A percentile compares a stretch with the other conserved stretches of the same genome.
phyloP scores from a whole-genome alignment of 768 basidiomycete species.

The Rhodotorula graminis region DNA sequence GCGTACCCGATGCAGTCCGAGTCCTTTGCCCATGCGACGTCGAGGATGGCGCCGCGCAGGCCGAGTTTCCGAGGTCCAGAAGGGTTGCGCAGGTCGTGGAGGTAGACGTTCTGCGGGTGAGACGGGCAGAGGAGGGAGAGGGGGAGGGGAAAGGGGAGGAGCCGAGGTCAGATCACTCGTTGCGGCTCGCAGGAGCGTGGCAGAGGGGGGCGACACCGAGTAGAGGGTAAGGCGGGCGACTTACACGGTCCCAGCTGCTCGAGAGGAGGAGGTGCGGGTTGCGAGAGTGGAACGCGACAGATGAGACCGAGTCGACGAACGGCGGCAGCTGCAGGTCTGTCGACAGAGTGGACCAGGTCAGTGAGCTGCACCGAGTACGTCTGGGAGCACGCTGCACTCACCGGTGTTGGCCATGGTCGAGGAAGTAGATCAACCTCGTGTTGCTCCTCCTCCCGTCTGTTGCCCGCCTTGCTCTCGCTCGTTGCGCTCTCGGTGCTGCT shows the following conservation, averaged over 20 bases:
- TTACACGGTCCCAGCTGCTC: slow-evolving; percentile 81
- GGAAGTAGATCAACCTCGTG: too few species aligned
- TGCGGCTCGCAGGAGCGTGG: too few species aligned
- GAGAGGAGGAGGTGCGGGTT: slow-evolving; percentile 74
- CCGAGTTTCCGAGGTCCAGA: slow-evolving; percentile 69
- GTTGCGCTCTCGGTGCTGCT: too few species aligned
- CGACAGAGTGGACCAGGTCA: background rate
- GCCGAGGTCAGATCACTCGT: slow-evolving; percentile 37
- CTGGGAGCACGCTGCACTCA: too few species aligned
- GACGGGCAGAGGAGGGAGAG: slow-evolving; percentile 9
- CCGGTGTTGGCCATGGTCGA: too few species aligned
- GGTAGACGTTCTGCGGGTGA: slow-evolving; percentile 55
- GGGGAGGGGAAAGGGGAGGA: slow-evolving; percentile 25
- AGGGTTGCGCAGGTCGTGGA: slow-evolving; percentile 59
- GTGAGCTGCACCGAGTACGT: too few species aligned
- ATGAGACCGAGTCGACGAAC: slow-evolving; percentile 42
- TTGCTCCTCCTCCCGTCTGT: too few species aligned
- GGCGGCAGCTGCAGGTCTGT: slow-evolving; percentile 34
- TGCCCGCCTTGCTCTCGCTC: too few species aligned
- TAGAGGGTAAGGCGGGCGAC: too few species aligned
- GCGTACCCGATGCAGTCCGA: slow-evolving; percentile 63
- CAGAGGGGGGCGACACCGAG: too few species aligned
- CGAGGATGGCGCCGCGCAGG: slow-evolving; percentile 82
- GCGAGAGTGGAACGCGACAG: slow-evolving; percentile 70
- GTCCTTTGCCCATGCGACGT: slow-evolving; percentile 56